phyloP scores from a whole-genome alignment of 768 basidiomycete genomes.

The Austroboletus eburneus region DNA sequence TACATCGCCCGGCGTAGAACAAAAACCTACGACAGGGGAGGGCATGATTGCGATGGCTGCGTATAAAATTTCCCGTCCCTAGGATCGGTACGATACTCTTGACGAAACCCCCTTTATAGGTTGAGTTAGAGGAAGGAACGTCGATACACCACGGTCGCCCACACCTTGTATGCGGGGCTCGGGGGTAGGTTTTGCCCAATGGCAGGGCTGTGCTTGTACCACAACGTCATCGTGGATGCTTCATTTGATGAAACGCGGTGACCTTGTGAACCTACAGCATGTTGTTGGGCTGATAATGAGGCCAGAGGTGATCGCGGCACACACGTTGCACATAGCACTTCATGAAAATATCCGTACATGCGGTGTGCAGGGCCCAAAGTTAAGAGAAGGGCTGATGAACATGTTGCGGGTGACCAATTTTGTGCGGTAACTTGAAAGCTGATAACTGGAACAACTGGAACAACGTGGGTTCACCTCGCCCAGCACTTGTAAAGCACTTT shows the following conservation, averaged over 20 bases:
- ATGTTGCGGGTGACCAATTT: neutral
- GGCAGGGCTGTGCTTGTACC: neutral
- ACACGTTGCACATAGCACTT: constrained; percentile 5
- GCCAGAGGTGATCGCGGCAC: constrained; percentile 3
- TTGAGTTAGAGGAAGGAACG: neutral
- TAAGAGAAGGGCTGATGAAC: neutral
- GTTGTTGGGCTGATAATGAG: constrained; percentile 12
- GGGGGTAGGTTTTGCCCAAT: constrained; percentile 4
- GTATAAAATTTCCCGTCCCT: neutral
- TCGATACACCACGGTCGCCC: neutral
- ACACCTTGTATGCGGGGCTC: constrained; percentile 2
- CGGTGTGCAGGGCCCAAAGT: neutral
- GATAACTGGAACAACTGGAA: no score
- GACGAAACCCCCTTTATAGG: constrained; percentile 11
- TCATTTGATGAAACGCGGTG: constrained; percentile 13
- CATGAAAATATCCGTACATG: neutral
- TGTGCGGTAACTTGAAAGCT: no score
- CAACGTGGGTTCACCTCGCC: no score
- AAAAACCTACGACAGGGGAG: constrained; percentile 11
- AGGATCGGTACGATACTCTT: neutral
- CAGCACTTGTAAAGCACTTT: no score
- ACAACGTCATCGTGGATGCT: neutral
- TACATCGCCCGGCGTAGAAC: neutral
- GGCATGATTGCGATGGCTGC: constrained; percentile 5
- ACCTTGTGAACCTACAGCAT: constrained; percentile 13